Conservation (phyloP, 140 eudicot genomes). For the Stevia rebaudiana region DNA sequence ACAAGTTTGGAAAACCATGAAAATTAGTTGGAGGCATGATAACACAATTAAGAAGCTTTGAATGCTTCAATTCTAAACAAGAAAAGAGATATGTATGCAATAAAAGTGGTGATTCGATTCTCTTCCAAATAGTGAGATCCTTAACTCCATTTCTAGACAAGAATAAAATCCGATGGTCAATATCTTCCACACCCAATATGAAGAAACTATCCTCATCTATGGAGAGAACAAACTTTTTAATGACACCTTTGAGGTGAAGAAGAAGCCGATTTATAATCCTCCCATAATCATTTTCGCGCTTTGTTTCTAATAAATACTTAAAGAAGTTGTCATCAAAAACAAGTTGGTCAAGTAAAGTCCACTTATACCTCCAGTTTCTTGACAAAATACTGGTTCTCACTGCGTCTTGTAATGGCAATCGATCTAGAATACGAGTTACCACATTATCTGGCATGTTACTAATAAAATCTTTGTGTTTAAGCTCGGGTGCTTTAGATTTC, state of each 20-base stretch:
- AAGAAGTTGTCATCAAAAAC: conserved; percentile 6
- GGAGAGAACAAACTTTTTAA: conserved; percentile 12
- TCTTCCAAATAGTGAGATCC: neutral
- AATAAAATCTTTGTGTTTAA: conserved; percentile 9
- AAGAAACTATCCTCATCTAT: no score
- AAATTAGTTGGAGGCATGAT: neutral
- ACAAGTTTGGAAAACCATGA: conserved; percentile 19
- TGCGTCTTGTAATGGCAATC: conserved; percentile 17
- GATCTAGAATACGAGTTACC: conserved; percentile 7
- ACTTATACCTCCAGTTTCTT: conserved; percentile 18
- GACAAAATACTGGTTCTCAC: conserved; percentile 21
- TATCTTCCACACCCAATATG: neutral
- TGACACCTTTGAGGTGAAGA: neutral
- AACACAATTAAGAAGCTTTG: neutral
- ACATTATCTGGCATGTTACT: conserved; percentile 19
- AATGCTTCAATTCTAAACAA: conserved; percentile 15
- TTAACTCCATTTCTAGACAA: conserved; percentile 1
- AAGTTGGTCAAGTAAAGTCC: conserved; percentile 16
- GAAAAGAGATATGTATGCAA: conserved; percentile 14
- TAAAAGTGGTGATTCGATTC: neutral
- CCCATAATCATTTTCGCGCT: neutral
- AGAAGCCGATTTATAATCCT: neutral
- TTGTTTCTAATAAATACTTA: no score
- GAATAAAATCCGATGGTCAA: neutral
- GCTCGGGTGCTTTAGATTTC: neutral